Evolutionary conservation across 1,284 basidiomycete species (phyloP).

Genomic region (Phellinidium pouzarii): DNA sequence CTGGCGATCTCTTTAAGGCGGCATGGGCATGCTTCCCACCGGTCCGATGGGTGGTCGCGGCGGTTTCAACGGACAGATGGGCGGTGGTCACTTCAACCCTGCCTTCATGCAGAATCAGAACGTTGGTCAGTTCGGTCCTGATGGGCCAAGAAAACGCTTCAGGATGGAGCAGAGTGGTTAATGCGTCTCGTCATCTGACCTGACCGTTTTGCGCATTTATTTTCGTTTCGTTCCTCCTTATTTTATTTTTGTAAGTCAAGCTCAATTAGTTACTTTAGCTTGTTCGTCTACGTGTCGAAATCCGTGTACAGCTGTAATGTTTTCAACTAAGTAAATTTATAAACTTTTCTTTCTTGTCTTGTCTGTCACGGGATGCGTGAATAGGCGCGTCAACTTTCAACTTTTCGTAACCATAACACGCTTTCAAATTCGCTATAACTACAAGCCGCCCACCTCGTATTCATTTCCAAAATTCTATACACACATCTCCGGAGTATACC

Average conservation of each 20-base stretch:
- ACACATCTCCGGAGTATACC: too few relatives aligned
- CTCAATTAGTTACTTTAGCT: background rate
- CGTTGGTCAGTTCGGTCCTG: conserved; percentile 35
- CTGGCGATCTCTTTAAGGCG: too few relatives aligned
- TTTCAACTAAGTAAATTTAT: background rate
- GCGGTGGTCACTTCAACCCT: conserved; percentile 62
- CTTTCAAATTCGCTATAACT: too few relatives aligned
- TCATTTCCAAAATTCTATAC: background rate
- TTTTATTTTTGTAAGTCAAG: conserved; percentile 9
- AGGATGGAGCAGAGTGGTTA: conserved; percentile 31
- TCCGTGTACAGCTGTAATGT: background rate
- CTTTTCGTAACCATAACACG: too few relatives aligned
- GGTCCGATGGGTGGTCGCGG: conserved; percentile 38
- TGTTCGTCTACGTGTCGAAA: background rate
- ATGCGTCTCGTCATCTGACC: background rate
- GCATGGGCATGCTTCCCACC: conserved; percentile 46
- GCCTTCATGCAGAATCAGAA: conserved; percentile 55
- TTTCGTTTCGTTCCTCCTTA: background rate
- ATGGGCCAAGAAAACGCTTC: conserved; percentile 51
- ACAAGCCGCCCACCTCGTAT: background rate
- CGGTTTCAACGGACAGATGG: conserved; percentile 36
- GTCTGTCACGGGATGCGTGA: too few relatives aligned
- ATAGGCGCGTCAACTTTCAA: too few relatives aligned
- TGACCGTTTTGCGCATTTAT: background rate
- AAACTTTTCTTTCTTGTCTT: too few relatives aligned